Evolutionary conservation across 495 filamentous ascomycete species (phyloP), one percentile per base, ranked within the genome.

Genomic region (Pseudomonodictys pantanalensis): DNA sequence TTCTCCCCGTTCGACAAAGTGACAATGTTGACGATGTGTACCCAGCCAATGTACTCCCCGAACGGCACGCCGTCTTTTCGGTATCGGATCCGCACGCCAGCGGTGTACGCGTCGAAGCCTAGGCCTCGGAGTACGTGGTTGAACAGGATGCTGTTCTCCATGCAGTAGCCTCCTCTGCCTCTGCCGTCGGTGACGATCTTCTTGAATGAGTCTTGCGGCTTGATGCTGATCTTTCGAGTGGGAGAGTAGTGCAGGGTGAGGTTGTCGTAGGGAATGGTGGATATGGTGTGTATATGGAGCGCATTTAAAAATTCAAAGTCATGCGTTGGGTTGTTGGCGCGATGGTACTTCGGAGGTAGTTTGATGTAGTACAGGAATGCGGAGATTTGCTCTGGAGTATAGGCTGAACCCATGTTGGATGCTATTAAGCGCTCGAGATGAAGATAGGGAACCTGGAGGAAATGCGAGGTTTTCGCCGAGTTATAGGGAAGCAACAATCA

Each of bases 21-120:
- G 17, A 68, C 66, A 26, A 68, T 65, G 51, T 68, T 68, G 25
- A 68, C 66, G 41, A 65, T 58, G 43, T 68, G 62, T 4, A 52
- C 39, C 61, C 62, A 68, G 2, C 62, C 66, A 30, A 66, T 52
- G 39, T 60, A 69, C 20, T 50, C 32, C 15, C 66, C 66, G 18
- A 11, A 9, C 24, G 66, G 66, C 6, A 69, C 45, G 15, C 58
- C 56, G 18, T 56, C 38, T 28, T 56, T 56, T 29, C 66, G 38
- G 23, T 44, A 45, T 28, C 66, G 47, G 22, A 66, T 64, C 45
- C 63, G 43, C 18, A 66, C 66, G 10, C 63, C 66, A 5, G 60
- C 55, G 30, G 49, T 66, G 26, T 69, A 66, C 18, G 45, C 51
- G 7, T 52, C 12, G 20, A 66, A 66, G 11, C 62, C 57, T 33